phyloP scores from a whole-genome alignment of 352 stramenopile genomes.

The Labyrinthula sp. region DNA sequence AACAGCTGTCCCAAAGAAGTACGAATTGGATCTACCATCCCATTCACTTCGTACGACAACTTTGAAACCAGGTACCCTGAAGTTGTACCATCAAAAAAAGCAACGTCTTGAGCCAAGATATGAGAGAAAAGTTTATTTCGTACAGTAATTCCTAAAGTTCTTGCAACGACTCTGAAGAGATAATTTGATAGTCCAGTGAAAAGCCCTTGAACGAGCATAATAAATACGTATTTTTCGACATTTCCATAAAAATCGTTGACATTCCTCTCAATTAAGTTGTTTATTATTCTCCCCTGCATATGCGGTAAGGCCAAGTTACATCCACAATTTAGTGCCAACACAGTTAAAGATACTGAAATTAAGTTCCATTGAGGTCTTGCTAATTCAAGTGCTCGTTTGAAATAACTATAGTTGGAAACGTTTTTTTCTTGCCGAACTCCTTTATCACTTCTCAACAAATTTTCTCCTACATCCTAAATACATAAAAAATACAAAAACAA shows the following conservation, averaged over 20 bases:
- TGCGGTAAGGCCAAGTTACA: constrained; percentile 32
- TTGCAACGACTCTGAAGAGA: constrained; percentile 31
- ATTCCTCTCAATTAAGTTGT: constrained; percentile 31
- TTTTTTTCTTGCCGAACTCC: too few species aligned
- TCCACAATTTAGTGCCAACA: too few species aligned
- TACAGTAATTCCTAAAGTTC: constrained; percentile 27
- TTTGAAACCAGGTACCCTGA: constrained; percentile 26
- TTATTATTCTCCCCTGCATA: constrained; percentile 36
- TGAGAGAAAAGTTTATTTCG: constrained; percentile 34
- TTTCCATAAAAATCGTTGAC: constrained; percentile 30
- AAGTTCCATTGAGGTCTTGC: too few species aligned
- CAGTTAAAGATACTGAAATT: too few species aligned
- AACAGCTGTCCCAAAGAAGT: constrained; percentile 28
- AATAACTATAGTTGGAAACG: too few species aligned
- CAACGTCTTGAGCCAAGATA: constrained; percentile 31
- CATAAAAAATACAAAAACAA: too few species aligned
- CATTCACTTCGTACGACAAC: constrained; percentile 34
- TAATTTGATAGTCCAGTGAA: constrained; percentile 29
- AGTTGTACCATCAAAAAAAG: constrained; percentile 32
- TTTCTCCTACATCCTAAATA: too few species aligned
- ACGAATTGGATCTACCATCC: constrained; percentile 34
- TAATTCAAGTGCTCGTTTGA: too few species aligned
- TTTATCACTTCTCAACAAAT: too few species aligned
- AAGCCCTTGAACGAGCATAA: constrained; percentile 33
- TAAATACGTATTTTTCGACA: constrained; percentile 27